phyloP scores from a whole-genome alignment of 768 basidiomycete species.

The Astraeus odoratus region DNA sequence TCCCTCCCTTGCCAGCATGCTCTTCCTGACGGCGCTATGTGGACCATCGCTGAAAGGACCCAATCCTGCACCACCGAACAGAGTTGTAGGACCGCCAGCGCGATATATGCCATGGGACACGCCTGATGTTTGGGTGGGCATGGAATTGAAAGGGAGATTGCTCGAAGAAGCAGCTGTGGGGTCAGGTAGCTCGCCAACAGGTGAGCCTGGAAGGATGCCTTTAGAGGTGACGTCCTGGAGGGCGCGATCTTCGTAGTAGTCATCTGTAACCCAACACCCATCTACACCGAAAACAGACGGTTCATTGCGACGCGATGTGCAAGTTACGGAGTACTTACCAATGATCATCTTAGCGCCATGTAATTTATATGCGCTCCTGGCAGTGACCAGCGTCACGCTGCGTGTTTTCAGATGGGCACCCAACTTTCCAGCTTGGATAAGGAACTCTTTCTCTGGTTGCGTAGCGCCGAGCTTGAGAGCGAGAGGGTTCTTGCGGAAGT shows the following conservation, averaged over 20 bases:
- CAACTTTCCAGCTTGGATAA: slow-evolving; percentile 84
- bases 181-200: slow-evolving; percentile 77
- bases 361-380: slow-evolving; percentile 88
- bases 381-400: slow-evolving; percentile 90
- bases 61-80: slow-evolving; percentile 79
- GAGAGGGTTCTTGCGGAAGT: slow-evolving; percentile 86
- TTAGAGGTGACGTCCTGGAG: slow-evolving; percentile 71
- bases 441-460: slow-evolving; percentile 85
- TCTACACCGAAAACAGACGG: slow-evolving; percentile 39
- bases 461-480: slow-evolving; percentile 89
- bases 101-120: slow-evolving; percentile 70
- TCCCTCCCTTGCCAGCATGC: slow-evolving; percentile 69
- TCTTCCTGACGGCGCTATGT: slow-evolving; percentile 77
- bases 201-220: slow-evolving; percentile 77
- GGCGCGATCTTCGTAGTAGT: slow-evolving; percentile 89
- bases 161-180: slow-evolving; percentile 47
- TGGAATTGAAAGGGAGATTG: slow-evolving; percentile 32
- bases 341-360: slow-evolving; percentile 89
- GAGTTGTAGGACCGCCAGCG: slow-evolving; percentile 87
- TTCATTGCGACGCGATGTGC: neutral
- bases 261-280: slow-evolving; percentile 88
- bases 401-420: slow-evolving; percentile 84
- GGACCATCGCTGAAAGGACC: slow-evolving; percentile 89
- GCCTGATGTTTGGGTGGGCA: slow-evolving; percentile 32
- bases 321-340: slow-evolving; percentile 42